A percentile compares a stretch with the other conserved stretches of the same genome.
phyloP scores from a whole-genome alignment of 2,329 filamentous ascomycete genomes.

The Tolypocladium album region DNA sequence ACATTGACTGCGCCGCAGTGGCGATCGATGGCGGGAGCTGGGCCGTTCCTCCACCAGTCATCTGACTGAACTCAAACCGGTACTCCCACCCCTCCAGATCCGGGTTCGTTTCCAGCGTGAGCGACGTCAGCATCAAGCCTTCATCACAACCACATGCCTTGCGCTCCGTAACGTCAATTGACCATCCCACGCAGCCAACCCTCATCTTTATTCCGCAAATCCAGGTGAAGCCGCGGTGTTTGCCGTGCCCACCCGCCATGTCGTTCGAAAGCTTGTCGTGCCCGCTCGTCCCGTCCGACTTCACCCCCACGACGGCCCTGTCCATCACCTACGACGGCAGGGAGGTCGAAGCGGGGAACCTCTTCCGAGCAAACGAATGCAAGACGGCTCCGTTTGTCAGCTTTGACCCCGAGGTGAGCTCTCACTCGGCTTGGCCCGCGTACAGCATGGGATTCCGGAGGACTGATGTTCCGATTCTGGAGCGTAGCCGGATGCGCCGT shows the following conservation, averaged over 20 bases:
- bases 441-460: not conserved
- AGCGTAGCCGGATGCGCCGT: constrained; percentile 5
- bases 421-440: not conserved
- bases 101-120: not conserved
- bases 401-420: constrained; percentile 8
- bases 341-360: not conserved
- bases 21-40: not conserved
- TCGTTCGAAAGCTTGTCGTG: not conserved
- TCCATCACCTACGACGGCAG: not conserved
- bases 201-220: not conserved
- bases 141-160: not conserved
- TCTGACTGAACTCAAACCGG: not conserved
- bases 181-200: not conserved
- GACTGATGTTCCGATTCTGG: not conserved
- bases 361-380: not conserved
- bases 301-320: not conserved
- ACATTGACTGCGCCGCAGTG: not conserved
- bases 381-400: not conserved
- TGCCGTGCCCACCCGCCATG: not conserved
- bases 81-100: not conserved
- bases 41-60: not conserved
- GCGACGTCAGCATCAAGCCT: not conserved
- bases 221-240: not conserved
- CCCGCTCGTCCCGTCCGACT: not conserved
- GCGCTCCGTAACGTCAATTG: not conserved